Evolutionary conservation across 164 flowering plant species (phyloP).

Genomic region (Piper betle): DNA sequence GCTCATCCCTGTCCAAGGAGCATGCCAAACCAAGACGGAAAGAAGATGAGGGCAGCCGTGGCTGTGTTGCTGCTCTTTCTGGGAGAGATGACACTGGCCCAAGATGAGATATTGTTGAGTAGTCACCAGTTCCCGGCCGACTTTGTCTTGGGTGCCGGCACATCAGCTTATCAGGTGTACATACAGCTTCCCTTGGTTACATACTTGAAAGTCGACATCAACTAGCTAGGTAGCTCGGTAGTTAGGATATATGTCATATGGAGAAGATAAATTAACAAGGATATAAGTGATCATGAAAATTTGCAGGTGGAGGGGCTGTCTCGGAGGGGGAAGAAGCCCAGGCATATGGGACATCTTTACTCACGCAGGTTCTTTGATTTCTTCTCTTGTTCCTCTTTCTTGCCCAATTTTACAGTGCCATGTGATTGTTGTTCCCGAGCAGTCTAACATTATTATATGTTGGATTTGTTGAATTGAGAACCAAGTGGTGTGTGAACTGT

Average conservation of each 20-base stretch:
- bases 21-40: no score
- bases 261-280: no score
- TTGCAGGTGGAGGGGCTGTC: constrained; percentile 10
- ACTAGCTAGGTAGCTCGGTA: neutral
- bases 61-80: neutral
- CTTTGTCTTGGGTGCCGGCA: constrained; percentile 7
- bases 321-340: constrained; percentile 9
- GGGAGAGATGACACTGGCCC: neutral
- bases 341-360: constrained; percentile 9
- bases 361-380: constrained; percentile 4
- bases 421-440: no score
- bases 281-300: neutral
- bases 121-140: constrained; percentile 1
- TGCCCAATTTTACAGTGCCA: no score
- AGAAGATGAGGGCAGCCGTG: no score
- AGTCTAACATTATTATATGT: neutral
- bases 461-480: neutral
- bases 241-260: neutral
- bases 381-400: no score
- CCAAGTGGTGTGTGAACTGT: no score
- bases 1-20: no score
- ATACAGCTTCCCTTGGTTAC: neutral
- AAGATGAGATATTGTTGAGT: neutral
- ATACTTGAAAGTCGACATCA: neutral
- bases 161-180: constrained; percentile 9